These are phyloP conservation scores for Suillus occidentalis DNA, from an alignment of 768 basidiomycete genomes.

Conservation along the genomic window DNA sequence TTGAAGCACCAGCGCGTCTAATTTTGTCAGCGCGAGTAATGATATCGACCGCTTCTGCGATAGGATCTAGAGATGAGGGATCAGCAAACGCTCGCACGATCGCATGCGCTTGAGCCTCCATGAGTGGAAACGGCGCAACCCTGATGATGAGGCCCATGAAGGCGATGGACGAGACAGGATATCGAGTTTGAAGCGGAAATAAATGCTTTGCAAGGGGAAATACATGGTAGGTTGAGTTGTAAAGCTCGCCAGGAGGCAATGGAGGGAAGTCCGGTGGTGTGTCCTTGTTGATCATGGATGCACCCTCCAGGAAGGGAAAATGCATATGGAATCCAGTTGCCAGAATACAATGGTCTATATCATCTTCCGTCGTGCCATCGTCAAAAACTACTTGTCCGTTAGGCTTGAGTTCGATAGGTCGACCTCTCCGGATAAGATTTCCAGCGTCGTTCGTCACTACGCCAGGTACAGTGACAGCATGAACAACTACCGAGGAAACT, in stretches of 20 bases:
- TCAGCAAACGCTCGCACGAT: constrained; percentile 55
- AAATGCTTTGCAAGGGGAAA: constrained; percentile 73
- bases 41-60: constrained; percentile 48
- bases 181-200: constrained; percentile 54
- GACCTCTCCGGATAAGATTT: constrained; percentile 41
- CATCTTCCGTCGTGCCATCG: constrained; percentile 54
- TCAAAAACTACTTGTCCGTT: constrained; percentile 54
- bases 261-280: constrained; percentile 48
- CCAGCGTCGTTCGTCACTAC: constrained; percentile 36
- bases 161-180: constrained; percentile 54
- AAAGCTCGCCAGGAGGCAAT: constrained; percentile 45
- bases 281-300: constrained; percentile 33
- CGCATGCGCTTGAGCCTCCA: constrained; percentile 76
- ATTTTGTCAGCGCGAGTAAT: constrained; percentile 49
- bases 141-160: constrained; percentile 62
- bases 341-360: constrained; percentile 63
- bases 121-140: constrained; percentile 72
- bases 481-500: constrained; percentile 48
- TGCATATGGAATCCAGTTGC: constrained; percentile 74
- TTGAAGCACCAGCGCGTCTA: constrained; percentile 29
- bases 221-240: constrained; percentile 65
- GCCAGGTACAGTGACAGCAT: constrained; percentile 41
- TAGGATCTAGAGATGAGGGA: constrained; percentile 48
- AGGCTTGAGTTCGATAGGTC: constrained; percentile 40
- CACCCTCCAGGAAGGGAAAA: constrained; percentile 57